Conservation (phyloP, 495 filamentous ascomycete species). For the Neurospora tetraspora region DNA sequence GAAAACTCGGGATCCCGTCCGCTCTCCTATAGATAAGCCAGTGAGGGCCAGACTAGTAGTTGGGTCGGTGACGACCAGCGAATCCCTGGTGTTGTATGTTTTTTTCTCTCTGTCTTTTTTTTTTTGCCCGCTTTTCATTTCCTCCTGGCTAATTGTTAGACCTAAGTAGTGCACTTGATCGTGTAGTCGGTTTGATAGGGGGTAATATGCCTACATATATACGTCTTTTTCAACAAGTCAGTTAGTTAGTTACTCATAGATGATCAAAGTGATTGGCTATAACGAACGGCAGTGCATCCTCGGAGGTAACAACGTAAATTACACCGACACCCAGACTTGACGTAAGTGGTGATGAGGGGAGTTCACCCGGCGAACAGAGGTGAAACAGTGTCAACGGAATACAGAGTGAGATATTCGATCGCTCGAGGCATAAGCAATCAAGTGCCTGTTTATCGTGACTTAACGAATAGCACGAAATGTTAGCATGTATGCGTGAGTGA, state of each 20-base stretch:
- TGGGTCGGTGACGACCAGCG: neutral
- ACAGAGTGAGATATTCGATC: neutral
- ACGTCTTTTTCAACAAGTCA: too few species aligned
- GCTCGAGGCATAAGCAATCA: neutral
- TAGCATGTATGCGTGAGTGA: too few species aligned
- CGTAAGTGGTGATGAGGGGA: neutral
- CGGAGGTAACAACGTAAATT: too few species aligned
- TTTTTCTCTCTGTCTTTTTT: neutral
- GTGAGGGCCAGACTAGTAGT: neutral
- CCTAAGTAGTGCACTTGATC: too few species aligned
- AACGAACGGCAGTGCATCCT: neutral
- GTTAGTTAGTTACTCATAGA: too few species aligned
- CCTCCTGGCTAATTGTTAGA: too few species aligned
- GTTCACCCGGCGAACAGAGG: neutral
- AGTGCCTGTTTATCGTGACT: neutral
- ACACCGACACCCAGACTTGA: too few species aligned
- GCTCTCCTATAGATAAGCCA: neutral
- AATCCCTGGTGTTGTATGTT: neutral
- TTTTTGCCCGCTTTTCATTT: too few species aligned
- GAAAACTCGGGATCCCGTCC: neutral
- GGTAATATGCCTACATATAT: too few species aligned
- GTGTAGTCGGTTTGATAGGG: too few species aligned
- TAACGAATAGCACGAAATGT: too few species aligned
- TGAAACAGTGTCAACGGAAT: neutral
- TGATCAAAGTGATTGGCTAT: too few species aligned